A percentile compares a stretch with the other conserved stretches of the same genome.
phyloP scores from a whole-genome alignment of 805 yeast genomes.

The Saturnispora silvae region DNA sequence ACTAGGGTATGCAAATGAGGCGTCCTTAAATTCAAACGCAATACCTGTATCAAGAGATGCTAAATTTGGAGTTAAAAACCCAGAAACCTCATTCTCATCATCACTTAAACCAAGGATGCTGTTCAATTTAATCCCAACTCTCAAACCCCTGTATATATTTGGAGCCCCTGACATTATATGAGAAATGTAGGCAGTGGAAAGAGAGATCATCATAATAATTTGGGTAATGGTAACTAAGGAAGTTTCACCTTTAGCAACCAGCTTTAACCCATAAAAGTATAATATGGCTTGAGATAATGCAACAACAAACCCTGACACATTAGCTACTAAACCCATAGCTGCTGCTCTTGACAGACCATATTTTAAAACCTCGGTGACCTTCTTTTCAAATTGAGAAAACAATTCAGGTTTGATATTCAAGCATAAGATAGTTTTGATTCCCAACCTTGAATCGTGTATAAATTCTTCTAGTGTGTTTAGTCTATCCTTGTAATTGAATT shows the following conservation, averaged over 20 bases:
- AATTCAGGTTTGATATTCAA: constrained; percentile 46
- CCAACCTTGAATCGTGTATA: constrained; percentile 42
- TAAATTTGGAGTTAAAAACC: constrained; percentile 24
- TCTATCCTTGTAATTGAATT: constrained; percentile 46
- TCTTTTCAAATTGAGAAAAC: constrained; percentile 23
- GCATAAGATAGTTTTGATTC: constrained; percentile 54
- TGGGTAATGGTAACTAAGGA: constrained; percentile 47
- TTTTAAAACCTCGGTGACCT: constrained; percentile 24
- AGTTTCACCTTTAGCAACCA: constrained; percentile 54
- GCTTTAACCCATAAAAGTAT: constrained; percentile 67
- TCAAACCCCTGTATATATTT: constrained; percentile 65
- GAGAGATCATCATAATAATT: constrained; percentile 61
- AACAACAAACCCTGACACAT: constrained; percentile 42
- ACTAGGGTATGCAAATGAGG: constrained; percentile 40
- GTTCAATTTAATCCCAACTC: constrained; percentile 51
- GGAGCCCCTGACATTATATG: constrained; percentile 60
- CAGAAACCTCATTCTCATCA: constrained; percentile 30
- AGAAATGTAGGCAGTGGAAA: constrained; percentile 59
- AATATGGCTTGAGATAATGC: constrained; percentile 59
- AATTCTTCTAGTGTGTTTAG: constrained; percentile 45
- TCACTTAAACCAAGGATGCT: constrained; percentile 24
- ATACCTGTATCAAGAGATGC: constrained; percentile 2
- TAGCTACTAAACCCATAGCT: constrained; percentile 56
- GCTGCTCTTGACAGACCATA: constrained; percentile 45
- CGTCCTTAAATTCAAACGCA: constrained; percentile 32